Evolutionary conservation across 2,329 filamentous ascomycete species (phyloP).

Genomic region (Ceratocystis diversiconidia): DNA sequence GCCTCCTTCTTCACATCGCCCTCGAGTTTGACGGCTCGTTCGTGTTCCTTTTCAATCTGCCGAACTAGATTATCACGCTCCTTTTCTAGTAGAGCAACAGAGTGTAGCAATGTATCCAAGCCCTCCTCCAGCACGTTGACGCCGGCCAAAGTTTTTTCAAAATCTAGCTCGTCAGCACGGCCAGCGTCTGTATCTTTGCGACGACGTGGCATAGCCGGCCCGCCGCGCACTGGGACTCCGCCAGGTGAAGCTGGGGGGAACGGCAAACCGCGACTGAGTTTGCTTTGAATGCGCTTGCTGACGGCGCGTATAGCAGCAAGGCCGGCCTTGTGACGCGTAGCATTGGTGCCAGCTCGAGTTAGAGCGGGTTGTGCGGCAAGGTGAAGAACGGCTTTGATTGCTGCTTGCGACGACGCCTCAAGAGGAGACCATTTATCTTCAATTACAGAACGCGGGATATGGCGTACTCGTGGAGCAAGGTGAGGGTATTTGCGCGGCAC

Average conservation of each 20-base stretch:
- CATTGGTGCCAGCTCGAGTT: conserved; percentile 37
- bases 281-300: conserved; percentile 40
- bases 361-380: conserved; percentile 49
- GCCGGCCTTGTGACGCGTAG: conserved; percentile 38
- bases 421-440: conserved; percentile 51
- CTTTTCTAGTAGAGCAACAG: conserved; percentile 43
- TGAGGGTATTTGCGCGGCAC: conserved; percentile 26
- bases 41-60: conserved; percentile 42
- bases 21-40: conserved; percentile 36
- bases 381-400: conserved; percentile 41
- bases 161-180: conserved; percentile 47
- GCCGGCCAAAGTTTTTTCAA: conserved; percentile 49
- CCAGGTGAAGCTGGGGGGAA: conserved; percentile 42
- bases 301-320: conserved; percentile 41
- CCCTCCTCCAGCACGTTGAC: conserved; percentile 41
- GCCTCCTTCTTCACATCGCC: conserved; percentile 42
- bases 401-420: conserved; percentile 38
- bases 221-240: conserved; percentile 5
- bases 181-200: conserved; percentile 26
- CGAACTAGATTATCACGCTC: conserved; percentile 44
- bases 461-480: conserved; percentile 36
- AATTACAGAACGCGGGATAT: conserved; percentile 49
- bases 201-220: conserved; percentile 22
- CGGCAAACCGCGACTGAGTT: conserved; percentile 46
- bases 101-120: conserved; percentile 48